Evolutionary conservation across 1,284 basidiomycete genomes (phyloP).

Genomic region (Salmacisia buchloeana): DNA sequence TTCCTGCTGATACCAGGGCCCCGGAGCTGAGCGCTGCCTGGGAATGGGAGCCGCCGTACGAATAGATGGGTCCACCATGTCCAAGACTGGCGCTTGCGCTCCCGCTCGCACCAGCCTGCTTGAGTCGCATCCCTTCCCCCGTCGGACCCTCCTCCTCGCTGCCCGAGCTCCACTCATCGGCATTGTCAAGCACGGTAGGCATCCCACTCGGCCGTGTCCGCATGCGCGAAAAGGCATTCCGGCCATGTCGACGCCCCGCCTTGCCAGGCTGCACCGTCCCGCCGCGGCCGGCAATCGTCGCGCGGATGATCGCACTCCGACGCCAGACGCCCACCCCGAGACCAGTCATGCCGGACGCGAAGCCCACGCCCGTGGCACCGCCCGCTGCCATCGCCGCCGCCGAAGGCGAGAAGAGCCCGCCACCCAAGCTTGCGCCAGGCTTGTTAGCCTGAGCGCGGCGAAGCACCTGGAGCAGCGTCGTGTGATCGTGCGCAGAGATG

Average conservation of each 20-base stretch:
- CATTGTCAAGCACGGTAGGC: constrained; percentile 32
- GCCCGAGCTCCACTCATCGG: constrained; percentile 32
- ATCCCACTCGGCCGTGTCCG: constrained; percentile 27
- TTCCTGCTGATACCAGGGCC: too few species aligned
- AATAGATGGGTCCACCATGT: too few species aligned
- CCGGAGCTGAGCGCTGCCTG: too few species aligned
- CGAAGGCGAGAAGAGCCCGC: not conserved
- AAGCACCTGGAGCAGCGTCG: constrained; percentile 22
- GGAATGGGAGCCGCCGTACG: too few species aligned
- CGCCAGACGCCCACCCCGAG: not conserved
- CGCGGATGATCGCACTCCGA: constrained; percentile 26
- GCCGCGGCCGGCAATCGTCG: constrained; percentile 31
- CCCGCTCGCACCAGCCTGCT: not conserved
- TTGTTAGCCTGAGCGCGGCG: constrained; percentile 20
- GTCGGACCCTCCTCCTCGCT: constrained; percentile 24
- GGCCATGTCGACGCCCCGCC: constrained; percentile 16
- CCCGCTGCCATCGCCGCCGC: not conserved
- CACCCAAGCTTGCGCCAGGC: not conserved
- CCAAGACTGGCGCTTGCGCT: too few species aligned
- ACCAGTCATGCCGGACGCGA: not conserved
- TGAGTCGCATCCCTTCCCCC: not conserved
- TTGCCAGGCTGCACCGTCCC: constrained; percentile 28
- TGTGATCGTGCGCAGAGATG: constrained; percentile 26
- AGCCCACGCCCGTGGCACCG: not conserved
- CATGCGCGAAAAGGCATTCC: constrained; percentile 26